Evolutionary conservation across 2,329 filamentous ascomycete species (phyloP).

Genomic region (Epichloe gansuensis): DNA sequence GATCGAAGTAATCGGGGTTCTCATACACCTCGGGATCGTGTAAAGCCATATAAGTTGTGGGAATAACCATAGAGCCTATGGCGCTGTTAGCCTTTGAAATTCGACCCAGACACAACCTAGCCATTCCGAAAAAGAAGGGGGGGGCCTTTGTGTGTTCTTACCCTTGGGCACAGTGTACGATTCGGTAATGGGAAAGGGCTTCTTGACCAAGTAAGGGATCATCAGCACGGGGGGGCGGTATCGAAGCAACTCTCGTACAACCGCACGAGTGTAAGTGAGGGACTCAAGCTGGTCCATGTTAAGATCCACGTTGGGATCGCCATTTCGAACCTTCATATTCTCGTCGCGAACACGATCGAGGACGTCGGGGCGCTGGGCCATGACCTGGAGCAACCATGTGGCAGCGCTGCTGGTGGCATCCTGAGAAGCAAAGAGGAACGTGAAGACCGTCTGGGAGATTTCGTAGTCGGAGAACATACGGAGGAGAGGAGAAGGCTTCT

Average conservation of each 20-base stretch:
- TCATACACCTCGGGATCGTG: constrained; percentile 89
- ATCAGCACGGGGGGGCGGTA: constrained; percentile 95
- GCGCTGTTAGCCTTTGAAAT: neutral
- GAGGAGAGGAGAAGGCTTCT: constrained; percentile 73
- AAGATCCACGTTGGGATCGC: constrained; percentile 56
- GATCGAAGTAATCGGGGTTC: constrained; percentile 78
- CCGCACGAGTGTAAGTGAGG: constrained; percentile 79
- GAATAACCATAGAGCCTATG: constrained; percentile 78
- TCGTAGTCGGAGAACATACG: constrained; percentile 84
- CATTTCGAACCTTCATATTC: constrained; percentile 64
- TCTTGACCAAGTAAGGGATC: constrained; percentile 92
- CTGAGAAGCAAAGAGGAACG: constrained; percentile 93
- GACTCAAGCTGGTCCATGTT: constrained; percentile 80
- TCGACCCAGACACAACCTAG: neutral
- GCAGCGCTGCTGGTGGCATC: constrained; percentile 89
- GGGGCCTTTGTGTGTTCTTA: constrained; percentile 18
- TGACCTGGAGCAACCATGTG: constrained; percentile 91
- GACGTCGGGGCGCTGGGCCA: constrained; percentile 86
- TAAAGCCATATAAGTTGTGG: constrained; percentile 78
- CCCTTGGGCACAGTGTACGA: constrained; percentile 87
- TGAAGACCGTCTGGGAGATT: constrained; percentile 87
- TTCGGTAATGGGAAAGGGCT: constrained; percentile 79
- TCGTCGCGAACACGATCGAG: constrained; percentile 85
- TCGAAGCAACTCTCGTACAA: constrained; percentile 80
- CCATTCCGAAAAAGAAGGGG: neutral